Conservation (phyloP, 2,329 filamentous ascomycete genomes). For the Didymella pomorum region DNA sequence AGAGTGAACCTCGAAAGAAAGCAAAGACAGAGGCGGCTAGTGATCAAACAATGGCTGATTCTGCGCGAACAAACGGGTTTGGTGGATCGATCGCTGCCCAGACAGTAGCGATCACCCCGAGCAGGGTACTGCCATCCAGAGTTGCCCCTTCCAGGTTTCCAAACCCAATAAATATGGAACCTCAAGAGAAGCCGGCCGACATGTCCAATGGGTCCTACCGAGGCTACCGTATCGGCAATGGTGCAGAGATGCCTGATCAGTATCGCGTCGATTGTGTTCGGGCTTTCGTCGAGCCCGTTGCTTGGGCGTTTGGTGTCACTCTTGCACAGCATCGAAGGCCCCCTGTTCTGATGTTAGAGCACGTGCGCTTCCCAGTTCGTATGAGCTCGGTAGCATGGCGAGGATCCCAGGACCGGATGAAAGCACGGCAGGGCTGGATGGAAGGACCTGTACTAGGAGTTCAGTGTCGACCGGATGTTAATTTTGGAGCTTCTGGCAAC, state of each 20-base stretch:
- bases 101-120: constrained; percentile 28
- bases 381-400: constrained; percentile 64
- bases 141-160: constrained; percentile 40
- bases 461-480: constrained; percentile 63
- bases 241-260: constrained; percentile 66
- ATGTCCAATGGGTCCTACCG: constrained; percentile 58
- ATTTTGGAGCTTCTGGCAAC: constrained; percentile 55
- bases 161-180: constrained; percentile 31
- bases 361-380: constrained; percentile 64
- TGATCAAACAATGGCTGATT: constrained; percentile 21
- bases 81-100: constrained; percentile 16
- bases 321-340: constrained; percentile 57
- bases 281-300: constrained; percentile 64
- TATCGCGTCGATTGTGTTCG: constrained; percentile 64
- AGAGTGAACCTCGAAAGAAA: constrained; percentile 50
- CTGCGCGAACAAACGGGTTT: constrained; percentile 23
- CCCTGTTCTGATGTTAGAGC: constrained; percentile 58
- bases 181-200: constrained; percentile 34
- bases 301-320: constrained; percentile 66
- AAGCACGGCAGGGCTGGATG: constrained; percentile 62
- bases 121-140: constrained; percentile 39
- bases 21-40: constrained; percentile 43
- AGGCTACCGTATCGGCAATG: constrained; percentile 65
- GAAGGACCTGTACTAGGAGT: constrained; percentile 66
- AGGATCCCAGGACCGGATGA: constrained; percentile 60